Evolutionary conservation across 495 filamentous ascomycete genomes (phyloP), one percentile per base, ranked within the genome.

Genomic region (Hypoxylon subgilvum): DNA sequence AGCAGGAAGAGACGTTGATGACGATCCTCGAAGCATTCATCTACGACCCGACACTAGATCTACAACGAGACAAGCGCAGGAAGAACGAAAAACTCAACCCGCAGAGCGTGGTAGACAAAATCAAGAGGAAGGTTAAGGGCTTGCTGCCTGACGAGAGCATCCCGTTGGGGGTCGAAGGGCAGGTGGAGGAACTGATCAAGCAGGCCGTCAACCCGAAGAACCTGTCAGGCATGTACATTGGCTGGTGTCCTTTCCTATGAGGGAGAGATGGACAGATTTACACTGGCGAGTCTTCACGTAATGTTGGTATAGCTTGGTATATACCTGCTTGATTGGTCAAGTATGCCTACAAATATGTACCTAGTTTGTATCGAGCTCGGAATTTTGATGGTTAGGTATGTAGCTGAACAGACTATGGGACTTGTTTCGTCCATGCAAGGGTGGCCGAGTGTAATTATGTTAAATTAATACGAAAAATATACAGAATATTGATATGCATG

Each of bases 1-100:
- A 92, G 71, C 90, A 96, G 68, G 88, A 96, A 69, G 94, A 97
- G 72, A 94, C 94, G 27, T 76, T 99, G 46, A 95, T 97, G 89
- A 97, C 92, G 9, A 88, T 97, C 21, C 77, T 99, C 1, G 94
- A 97, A 74, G 93, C 95, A 0, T 99, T 99, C 63, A 79, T 97
- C 52, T 89, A 97, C 70, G 94, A 99, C 69, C 94, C 94, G 7
- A 97, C 95, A 27, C 86, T 96, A 21, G 94, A 99, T 72, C 88
- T 99, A 54, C 85, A 95, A 66, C 84, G 83, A 28, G 85, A 85
- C 67, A 92, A 92, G 76, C 81, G 66, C 39, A 65, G 61, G 57
- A 76, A 88, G 76, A 85, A 86, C 59, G 61, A 70, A 18, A 89
- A 87, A 30, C 86, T 95, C 23, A 93, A 92, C 35, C 93, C 94